Percentiles rank a stretch among this genome's conserved stretches.
Conservation (phyloP, 441 rosid genomes). For the Macaranga tanarius region DNA sequence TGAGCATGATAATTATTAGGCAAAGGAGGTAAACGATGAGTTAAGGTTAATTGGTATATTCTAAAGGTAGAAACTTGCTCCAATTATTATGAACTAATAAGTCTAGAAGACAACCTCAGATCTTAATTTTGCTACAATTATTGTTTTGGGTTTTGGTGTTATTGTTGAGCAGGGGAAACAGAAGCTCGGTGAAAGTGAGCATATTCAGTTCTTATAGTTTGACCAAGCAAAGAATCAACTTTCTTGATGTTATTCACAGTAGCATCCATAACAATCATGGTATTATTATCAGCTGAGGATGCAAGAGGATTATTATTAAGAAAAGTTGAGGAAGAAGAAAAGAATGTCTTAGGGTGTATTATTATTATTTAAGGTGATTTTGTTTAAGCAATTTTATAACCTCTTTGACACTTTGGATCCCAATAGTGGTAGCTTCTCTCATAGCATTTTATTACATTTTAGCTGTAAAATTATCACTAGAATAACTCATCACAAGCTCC, state of each 20-base stretch:
- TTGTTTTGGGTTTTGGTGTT: constrained; percentile 58
- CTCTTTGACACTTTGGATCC: constrained; percentile 78
- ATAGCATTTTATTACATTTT: constrained; percentile 56
- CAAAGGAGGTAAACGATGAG: constrained; percentile 69
- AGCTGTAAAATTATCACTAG: constrained; percentile 36
- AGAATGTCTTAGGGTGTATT: constrained; percentile 8
- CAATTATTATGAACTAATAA: constrained; percentile 26
- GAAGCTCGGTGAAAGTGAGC: constrained; percentile 81
- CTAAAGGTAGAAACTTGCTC: constrained; percentile 60
- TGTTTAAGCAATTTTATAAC: constrained; percentile 53
- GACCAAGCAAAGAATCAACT: constrained; percentile 66
- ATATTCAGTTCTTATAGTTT: constrained; percentile 59
- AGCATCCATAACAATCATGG: constrained; percentile 59
- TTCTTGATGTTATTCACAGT: constrained; percentile 77
- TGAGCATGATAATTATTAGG: constrained; percentile 43
- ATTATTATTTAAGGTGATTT: constrained; percentile 34
- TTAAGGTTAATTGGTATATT: constrained; percentile 60
- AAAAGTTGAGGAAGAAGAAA: constrained; percentile 19
- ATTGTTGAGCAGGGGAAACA: constrained; percentile 48
- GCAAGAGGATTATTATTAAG: not conserved
- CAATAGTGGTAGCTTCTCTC: constrained; percentile 68
- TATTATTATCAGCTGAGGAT: constrained; percentile 32
- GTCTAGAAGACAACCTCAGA: constrained; percentile 22
- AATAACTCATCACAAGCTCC: constrained; percentile 62
- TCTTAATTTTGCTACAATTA: constrained; percentile 25